Conservation (phyloP, 495 filamentous ascomycete genomes). For the Penicillium subrubescens region DNA sequence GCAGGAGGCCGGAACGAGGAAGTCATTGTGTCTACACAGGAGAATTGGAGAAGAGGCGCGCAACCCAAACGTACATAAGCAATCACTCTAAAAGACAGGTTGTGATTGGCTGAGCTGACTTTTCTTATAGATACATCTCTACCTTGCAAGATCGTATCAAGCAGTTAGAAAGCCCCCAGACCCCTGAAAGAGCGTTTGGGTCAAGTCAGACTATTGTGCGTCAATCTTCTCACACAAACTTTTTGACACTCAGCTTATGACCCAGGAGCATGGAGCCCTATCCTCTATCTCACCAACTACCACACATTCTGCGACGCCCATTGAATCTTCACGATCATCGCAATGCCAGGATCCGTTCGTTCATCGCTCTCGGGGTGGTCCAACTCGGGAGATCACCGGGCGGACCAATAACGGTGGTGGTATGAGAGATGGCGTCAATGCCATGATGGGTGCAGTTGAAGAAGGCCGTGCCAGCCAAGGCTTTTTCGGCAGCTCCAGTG, state of each 20-base stretch:
- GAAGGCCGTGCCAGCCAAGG: conserved; percentile 38
- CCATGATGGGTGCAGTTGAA: conserved; percentile 44
- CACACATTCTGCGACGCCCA: conserved; percentile 1
- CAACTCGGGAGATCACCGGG: neutral
- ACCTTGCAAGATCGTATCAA: conserved; percentile 34
- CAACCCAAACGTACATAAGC: conserved; percentile 22
- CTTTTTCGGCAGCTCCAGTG: conserved; percentile 42
- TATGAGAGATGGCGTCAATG: conserved; percentile 34
- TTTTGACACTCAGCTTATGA: neutral
- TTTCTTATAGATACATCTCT: conserved; percentile 29
- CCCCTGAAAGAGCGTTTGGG: neutral
- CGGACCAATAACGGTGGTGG: neutral
- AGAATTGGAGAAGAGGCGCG: conserved; percentile 37
- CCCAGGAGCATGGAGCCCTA: neutral
- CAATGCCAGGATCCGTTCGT: neutral
- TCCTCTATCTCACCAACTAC: conserved; percentile 5
- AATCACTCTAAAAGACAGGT: neutral
- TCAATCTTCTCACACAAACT: neutral
- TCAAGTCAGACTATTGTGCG: conserved; percentile 22
- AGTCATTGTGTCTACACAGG: conserved; percentile 35
- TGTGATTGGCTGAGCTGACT: neutral
- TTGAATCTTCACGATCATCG: neutral
- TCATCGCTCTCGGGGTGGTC: neutral
- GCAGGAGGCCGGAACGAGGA: conserved; percentile 23
- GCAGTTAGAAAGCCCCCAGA: conserved; percentile 27